These are phyloP conservation scores for Nemania bipapillata DNA, from an alignment of 2,329 filamentous ascomycete species.

Conservation along the genomic window DNA sequence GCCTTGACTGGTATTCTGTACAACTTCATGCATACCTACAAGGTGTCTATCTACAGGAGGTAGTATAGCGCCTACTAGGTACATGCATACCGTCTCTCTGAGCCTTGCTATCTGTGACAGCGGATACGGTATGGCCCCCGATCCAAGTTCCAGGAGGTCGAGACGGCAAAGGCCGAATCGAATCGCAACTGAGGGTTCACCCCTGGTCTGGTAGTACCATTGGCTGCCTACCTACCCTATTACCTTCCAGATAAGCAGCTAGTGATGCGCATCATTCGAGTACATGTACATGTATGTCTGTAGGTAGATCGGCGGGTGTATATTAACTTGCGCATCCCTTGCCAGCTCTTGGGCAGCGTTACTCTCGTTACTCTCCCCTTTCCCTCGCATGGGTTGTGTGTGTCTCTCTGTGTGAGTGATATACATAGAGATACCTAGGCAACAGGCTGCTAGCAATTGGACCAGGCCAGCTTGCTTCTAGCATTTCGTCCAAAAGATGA, in stretches of 20 bases:
- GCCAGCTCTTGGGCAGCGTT: neutral
- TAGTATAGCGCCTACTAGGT: no score
- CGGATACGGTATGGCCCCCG: neutral
- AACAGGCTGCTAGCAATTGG: no score
- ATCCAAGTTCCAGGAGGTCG: no score
- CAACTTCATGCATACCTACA: neutral
- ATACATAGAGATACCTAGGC: no score
- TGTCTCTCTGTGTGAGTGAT: neutral
- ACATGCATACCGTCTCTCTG: neutral
- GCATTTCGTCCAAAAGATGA: constrained; percentile 42
- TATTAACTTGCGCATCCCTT: neutral
- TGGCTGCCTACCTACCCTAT: neutral
- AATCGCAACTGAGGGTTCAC: neutral
- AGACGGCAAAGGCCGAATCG: neutral
- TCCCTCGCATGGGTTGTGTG: neutral
- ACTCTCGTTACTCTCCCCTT: neutral
- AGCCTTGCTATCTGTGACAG: neutral
- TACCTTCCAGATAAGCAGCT: neutral
- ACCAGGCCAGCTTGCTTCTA: no score
- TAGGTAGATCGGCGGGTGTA: neutral
- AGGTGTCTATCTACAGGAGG: neutral
- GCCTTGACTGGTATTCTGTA: no score
- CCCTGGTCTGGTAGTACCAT: neutral
- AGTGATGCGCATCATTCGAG: neutral
- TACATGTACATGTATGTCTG: neutral